Evolutionary conservation across 2,329 filamentous ascomycete genomes (phyloP).

Genomic region (Dactylellina haptotyla): DNA sequence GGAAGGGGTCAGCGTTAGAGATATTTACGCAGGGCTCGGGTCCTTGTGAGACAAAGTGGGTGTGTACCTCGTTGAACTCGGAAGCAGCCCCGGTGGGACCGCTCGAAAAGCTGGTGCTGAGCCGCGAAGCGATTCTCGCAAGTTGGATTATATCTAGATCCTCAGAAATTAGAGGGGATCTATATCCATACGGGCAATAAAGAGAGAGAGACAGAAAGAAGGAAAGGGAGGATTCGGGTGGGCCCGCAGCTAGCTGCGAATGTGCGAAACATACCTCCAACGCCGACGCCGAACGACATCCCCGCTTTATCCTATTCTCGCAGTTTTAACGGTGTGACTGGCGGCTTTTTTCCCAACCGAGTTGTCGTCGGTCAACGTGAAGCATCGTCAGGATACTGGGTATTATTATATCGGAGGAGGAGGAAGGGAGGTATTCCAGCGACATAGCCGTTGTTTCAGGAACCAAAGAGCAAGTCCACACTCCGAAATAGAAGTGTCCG

Average conservation of each 20-base stretch:
- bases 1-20: neutral
- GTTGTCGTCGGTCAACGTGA: constrained; percentile 21
- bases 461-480: constrained; percentile 27
- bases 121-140: constrained; percentile 33
- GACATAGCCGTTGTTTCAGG: neutral
- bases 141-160: constrained; percentile 52
- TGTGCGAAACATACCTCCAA: constrained; percentile 36
- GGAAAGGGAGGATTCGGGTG: neutral
- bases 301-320: constrained; percentile 32
- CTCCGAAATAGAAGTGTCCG: neutral
- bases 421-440: neutral
- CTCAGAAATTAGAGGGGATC: neutral
- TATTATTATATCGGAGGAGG: constrained; percentile 9
- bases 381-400: constrained; percentile 36
- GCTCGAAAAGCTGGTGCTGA: constrained; percentile 47
- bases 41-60: too few relatives aligned
- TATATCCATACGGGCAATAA: too few relatives aligned
- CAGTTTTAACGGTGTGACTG: constrained; percentile 4
- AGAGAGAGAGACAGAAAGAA: too few relatives aligned
- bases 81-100: constrained; percentile 47
- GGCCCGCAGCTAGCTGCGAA: constrained; percentile 8
- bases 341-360: constrained; percentile 33
- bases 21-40: neutral
- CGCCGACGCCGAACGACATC: constrained; percentile 53
- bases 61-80: constrained; percentile 47